Evolutionary conservation across 1,139 yeast species (phyloP).

Genomic region (Suhomyces maxii): DNA sequence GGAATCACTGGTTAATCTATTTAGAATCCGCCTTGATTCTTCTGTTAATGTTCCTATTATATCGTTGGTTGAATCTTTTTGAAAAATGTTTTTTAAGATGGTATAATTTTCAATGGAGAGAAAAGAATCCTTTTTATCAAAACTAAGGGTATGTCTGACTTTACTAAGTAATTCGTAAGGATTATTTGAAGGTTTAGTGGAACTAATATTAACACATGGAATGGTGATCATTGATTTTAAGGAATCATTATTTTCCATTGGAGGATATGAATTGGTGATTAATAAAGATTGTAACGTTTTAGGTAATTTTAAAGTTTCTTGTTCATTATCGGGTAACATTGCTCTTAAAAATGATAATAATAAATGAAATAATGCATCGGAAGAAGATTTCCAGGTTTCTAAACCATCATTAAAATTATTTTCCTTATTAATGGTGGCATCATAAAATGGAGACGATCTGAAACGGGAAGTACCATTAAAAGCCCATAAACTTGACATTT

Average conservation of each 20-base stretch:
- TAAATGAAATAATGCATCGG: slow-evolving; percentile 84
- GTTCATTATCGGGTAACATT: slow-evolving; percentile 67
- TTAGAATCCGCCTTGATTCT: slow-evolving; percentile 70
- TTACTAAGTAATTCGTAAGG: slow-evolving; percentile 51
- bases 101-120: slow-evolving; percentile 79
- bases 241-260: slow-evolving; percentile 42
- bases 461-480: slow-evolving; percentile 45
- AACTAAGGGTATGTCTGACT: slow-evolving; percentile 63
- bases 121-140: slow-evolving; percentile 69
- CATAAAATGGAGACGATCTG: slow-evolving; percentile 36
- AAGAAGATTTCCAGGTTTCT: slow-evolving; percentile 74
- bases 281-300: slow-evolving; percentile 61
- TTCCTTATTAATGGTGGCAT: slow-evolving; percentile 40
- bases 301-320: slow-evolving; percentile 59
- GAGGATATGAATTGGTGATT: slow-evolving; percentile 66
- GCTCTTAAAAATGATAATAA: slow-evolving; percentile 76
- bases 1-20: slow-evolving; percentile 53
- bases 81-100: slow-evolving; percentile 69
- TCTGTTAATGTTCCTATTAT: slow-evolving; percentile 67
- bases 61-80: slow-evolving; percentile 54
- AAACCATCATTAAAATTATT: slow-evolving; percentile 67
- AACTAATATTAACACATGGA: slow-evolving; percentile 64
- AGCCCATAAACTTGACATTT: slow-evolving; percentile 90
- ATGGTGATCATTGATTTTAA: slow-evolving; percentile 42
- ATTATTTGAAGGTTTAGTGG: slow-evolving; percentile 57